Conservation (phyloP, 73 alveolate species). For the Urostyla sp. region DNA sequence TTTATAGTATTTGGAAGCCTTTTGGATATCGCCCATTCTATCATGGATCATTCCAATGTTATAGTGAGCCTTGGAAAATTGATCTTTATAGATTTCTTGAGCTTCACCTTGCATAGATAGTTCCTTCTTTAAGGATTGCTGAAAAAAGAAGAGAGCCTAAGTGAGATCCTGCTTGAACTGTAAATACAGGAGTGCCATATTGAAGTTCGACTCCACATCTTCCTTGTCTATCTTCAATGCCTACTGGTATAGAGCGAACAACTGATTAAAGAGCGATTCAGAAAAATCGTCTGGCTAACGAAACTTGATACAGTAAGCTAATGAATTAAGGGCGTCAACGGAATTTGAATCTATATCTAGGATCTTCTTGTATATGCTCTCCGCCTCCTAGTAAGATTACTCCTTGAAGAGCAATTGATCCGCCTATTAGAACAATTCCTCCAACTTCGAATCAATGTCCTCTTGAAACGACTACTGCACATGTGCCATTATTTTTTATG, state of each 20-base stretch:
- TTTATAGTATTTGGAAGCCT: slow-evolving; percentile 65
- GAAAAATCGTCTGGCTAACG: not conserved
- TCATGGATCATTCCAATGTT: slow-evolving; percentile 71
- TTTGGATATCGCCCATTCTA: slow-evolving; percentile 66
- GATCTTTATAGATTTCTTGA: slow-evolving; percentile 26
- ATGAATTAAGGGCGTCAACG: slow-evolving; percentile 53
- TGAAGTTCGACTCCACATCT: slow-evolving; percentile 73
- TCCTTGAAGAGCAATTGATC: slow-evolving; percentile 58
- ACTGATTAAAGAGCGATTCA: slow-evolving; percentile 3
- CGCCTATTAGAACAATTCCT: slow-evolving; percentile 56
- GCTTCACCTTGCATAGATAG: slow-evolving; percentile 13
- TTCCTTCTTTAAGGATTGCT: slow-evolving; percentile 49
- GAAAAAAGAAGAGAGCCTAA: slow-evolving; percentile 56
- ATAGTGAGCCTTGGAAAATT: slow-evolving; percentile 42
- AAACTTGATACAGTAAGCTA: slow-evolving; percentile 61
- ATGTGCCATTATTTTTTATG: not conserved
- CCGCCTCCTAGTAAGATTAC: slow-evolving; percentile 38
- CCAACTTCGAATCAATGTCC: slow-evolving; percentile 12
- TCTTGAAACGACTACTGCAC: not conserved
- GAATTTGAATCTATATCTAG: slow-evolving; percentile 48
- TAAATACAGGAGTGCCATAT: slow-evolving; percentile 64
- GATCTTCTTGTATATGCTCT: slow-evolving; percentile 48
- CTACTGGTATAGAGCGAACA: slow-evolving; percentile 45
- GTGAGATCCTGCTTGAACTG: slow-evolving; percentile 52
- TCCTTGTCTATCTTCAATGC: slow-evolving; percentile 60